These are phyloP conservation scores for Globisporangium perplexum DNA, from an alignment of 352 stramenopile genomes.

Conservation along the genomic window DNA sequence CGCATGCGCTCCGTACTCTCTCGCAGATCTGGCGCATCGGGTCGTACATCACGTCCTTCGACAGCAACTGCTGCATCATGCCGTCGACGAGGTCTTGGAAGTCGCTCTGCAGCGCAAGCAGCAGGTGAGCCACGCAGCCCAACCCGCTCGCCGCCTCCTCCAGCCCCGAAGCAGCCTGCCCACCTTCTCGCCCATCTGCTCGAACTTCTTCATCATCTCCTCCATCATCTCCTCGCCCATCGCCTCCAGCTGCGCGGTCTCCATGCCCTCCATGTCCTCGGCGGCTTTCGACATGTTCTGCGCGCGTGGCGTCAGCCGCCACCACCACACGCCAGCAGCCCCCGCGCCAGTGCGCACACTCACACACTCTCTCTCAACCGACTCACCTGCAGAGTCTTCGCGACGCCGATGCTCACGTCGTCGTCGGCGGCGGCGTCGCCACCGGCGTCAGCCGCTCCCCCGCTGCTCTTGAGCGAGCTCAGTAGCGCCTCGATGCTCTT, in stretches of 20 bases:
- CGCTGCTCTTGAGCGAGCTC: slow-evolving; percentile 35
- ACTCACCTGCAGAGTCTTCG: slow-evolving; percentile 81
- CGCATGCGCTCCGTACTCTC: slow-evolving; percentile 31
- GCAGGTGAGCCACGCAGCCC: background rate
- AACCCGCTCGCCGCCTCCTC: too few species aligned
- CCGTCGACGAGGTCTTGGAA: slow-evolving; percentile 94
- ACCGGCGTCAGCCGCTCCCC: background rate
- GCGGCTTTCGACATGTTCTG: slow-evolving; percentile 88
- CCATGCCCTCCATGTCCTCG: slow-evolving; percentile 82
- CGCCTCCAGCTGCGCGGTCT: slow-evolving; percentile 75
- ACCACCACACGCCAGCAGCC: too few species aligned
- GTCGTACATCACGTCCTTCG: slow-evolving; percentile 99
- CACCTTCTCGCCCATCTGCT: slow-evolving; percentile 93
- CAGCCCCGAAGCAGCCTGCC: too few species aligned
- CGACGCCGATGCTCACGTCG: slow-evolving; percentile 75
- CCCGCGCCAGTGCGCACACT: too few species aligned
- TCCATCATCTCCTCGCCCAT: slow-evolving; percentile 95
- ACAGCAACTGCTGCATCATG: slow-evolving; percentile 98
- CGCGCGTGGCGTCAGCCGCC: too few species aligned
- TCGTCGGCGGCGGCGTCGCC: slow-evolving; percentile 27
- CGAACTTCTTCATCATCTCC: slow-evolving; percentile 96
- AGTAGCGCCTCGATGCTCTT: slow-evolving; percentile 71
- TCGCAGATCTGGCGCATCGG: slow-evolving; percentile 96
- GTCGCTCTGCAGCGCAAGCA: slow-evolving; percentile 41
- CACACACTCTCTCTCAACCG: too few species aligned